A percentile compares a stretch with the other conserved stretches of the same genome.
These are phyloP conservation scores for Malassezia brasiliensis DNA, from an alignment of 1,284 basidiomycete species.

Conservation along the genomic window DNA sequence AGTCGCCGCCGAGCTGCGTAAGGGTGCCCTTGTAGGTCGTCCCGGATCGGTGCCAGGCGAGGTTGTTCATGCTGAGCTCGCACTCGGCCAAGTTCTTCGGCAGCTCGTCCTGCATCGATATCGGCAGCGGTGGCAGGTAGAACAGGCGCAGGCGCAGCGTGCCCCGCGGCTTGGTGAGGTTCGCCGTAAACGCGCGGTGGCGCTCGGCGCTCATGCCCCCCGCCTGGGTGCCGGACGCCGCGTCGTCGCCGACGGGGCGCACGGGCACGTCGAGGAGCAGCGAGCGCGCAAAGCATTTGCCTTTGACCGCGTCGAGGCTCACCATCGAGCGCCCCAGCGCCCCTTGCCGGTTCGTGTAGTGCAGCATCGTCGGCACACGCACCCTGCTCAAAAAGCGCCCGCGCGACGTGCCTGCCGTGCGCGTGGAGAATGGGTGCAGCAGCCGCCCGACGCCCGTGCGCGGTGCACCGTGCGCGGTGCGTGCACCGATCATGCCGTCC, in stretches of 20 bases:
- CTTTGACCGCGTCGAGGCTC: slow-evolving; percentile 32
- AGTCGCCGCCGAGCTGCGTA: slow-evolving; percentile 93
- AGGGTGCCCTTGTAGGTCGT: slow-evolving; percentile 70
- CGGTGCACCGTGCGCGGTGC: slow-evolving; percentile 15
- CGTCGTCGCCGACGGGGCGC: slow-evolving; percentile 20
- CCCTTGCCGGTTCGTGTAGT: slow-evolving; percentile 37
- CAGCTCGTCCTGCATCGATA: slow-evolving; percentile 64
- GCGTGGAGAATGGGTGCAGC: slow-evolving; percentile 25
- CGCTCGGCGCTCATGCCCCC: slow-evolving; percentile 23
- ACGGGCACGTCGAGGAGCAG: slow-evolving; percentile 40
- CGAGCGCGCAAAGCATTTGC: slow-evolving; percentile 28
- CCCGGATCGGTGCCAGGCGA: slow-evolving; percentile 81
- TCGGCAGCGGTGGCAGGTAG: slow-evolving; percentile 74
- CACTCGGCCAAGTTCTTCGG: slow-evolving; percentile 89
- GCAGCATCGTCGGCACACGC: slow-evolving; percentile 26
- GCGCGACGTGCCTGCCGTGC: neutral
- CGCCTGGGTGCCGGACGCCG: slow-evolving; percentile 21
- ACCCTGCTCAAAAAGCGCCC: neutral
- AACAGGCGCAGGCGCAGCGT: slow-evolving; percentile 53
- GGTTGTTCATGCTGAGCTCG: slow-evolving; percentile 71
- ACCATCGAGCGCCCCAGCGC: slow-evolving; percentile 36
- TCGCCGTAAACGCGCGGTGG: slow-evolving; percentile 24
- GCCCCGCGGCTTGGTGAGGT: slow-evolving; percentile 32
- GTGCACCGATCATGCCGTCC: slow-evolving; percentile 27
- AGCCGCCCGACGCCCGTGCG: slow-evolving; percentile 28